Base-by-base conservation (phyloP, 257 asterid species). In the Dorcoceras hygrometricum region DNA sequence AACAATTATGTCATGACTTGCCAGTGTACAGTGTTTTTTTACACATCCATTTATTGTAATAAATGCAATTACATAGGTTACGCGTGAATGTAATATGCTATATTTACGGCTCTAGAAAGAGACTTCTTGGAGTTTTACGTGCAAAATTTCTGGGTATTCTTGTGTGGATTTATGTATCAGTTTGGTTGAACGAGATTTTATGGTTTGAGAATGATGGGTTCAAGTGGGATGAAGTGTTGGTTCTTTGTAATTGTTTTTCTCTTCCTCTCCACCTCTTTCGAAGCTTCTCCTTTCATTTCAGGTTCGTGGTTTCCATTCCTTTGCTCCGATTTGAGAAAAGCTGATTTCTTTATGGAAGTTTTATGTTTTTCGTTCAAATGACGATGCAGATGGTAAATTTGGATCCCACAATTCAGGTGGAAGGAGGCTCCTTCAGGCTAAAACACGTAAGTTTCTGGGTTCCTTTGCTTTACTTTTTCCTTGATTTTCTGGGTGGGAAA, bases 351-450 rank as follows among this genome's bases (percentile, higher is more conserved):
- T 36, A 18, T 26, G 25, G 10, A 9, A 4, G 5, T 27, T 31
- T 34, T 29, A 20, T 67, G 51, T 59, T 20, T 58, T 22, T 25
- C 36, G 53, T 36, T 7, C 46, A 27, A 6, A 26, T 19, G 23
- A 23, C 57, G 29, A 27, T n/a, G 80, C 79, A 79, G 84, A 79
- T 70, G 67, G 5, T 25, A 4, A 61, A 31, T 46, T 72, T 75
- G 74, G 70, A 61, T 58, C 69, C 9, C 25, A 32, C 18, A 58
- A 56, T 74, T 20, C 18, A 43, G 68, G 50, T 62, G 66, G 65
- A 32, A 80, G 82, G 72, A 80, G 72, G 69, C 81, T 81, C 28
- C 83, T 81, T 56, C 83, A 81, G 57, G 66, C 57, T 57, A 34
- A 20, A 58, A 75, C 62, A 67, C 54, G 86, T 81, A 62, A 10